Evolutionary conservation across 2,329 filamentous ascomycete species (phyloP), one percentile per base, ranked within the genome.

Genomic region (Xylaria digitata): DNA sequence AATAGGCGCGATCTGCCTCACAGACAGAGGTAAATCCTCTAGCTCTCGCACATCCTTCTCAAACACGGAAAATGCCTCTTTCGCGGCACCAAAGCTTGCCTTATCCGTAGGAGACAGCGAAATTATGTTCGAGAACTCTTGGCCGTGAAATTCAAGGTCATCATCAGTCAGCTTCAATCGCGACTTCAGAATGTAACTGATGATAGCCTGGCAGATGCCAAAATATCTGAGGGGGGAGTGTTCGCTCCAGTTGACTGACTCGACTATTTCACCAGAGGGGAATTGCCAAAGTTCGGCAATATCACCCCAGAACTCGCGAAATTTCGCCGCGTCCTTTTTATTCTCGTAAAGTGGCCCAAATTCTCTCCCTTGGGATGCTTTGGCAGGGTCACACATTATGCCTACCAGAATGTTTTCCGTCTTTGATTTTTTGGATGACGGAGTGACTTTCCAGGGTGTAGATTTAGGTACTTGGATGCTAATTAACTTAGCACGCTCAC

Each of bases 241-340:
- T 70, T 89, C 86, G 1, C 84, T 84, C 96, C 96, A 99, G 21
- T 97, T 90, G 34, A 98, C 83, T 75, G 92, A 97, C 79, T 99
- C 96, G 8, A 94, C 85, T 71, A 99, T 97, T 73, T 91, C 95
- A 23, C 96, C 96, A 75, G 98, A 94, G 74, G 94, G 96, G 83
- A 99, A 99, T 21, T 96, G 92, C 70, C 96, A 89, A 52, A 99
- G 84, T 78, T 99, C 96, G 1, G 96, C 88, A 77, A 96, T 97
- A 9, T 95, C 91, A 6, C 95, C 96, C 96, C 96, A 99, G 77
- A 99, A 98, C 40, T 90, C 88, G 42, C 93, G 92, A 78, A 97
- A 99, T 37, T 85, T 86, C 9, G 89, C 89, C 26, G 94, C 91
- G 70, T 93, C 92, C 70, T 91, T 89, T 78, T 95, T 94, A 67